phyloP scores from a whole-genome alignment of 2,329 filamentous ascomycete genomes.

The Bipolaris oryzae region DNA sequence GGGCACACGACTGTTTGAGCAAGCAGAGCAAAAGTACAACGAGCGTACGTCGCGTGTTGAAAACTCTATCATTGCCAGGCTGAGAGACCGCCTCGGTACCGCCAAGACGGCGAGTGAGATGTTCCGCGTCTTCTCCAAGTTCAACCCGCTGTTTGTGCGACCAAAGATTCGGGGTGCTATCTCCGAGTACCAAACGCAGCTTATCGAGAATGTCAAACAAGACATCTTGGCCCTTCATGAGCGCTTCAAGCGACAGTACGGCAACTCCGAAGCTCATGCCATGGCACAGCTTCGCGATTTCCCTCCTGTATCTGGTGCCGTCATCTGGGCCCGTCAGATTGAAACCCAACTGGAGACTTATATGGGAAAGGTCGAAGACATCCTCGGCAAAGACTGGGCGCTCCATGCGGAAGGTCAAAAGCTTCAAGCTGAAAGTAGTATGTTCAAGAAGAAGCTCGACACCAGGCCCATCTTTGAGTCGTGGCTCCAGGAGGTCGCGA shows the following conservation, averaged over 20 bases:
- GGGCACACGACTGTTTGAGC: conserved; percentile 89
- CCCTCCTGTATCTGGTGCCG: conserved; percentile 92
- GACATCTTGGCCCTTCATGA: conserved; percentile 93
- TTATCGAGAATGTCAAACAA: conserved; percentile 97
- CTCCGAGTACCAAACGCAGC: conserved; percentile 94
- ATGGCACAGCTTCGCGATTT: conserved; percentile 98
- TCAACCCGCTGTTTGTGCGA: conserved; percentile 96
- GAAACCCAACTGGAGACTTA: conserved; percentile 94
- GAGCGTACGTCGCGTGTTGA: conserved; percentile 96
- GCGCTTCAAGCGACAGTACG: conserved; percentile 98
- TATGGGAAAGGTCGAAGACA: conserved; percentile 99
- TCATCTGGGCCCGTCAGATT: conserved; percentile 97
- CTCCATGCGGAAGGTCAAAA: conserved; percentile 95
- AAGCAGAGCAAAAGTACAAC: conserved; percentile 95
- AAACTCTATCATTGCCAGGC: conserved; percentile 95
- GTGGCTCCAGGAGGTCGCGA: conserved; percentile 89
- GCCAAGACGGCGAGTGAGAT: conserved; percentile 99
- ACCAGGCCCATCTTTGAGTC: conserved; percentile 93
- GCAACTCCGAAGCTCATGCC: conserved; percentile 93
- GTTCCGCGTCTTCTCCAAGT: conserved; percentile 99
- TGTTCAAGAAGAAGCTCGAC: conserved; percentile 96
- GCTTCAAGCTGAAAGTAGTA: conserved; percentile 84
- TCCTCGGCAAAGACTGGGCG: conserved; percentile 92
- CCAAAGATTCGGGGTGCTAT: conserved; percentile 99
- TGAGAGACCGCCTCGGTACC: conserved; percentile 90